Conservation (phyloP, 179 eudicot species). For the Kewa caespitosa region DNA sequence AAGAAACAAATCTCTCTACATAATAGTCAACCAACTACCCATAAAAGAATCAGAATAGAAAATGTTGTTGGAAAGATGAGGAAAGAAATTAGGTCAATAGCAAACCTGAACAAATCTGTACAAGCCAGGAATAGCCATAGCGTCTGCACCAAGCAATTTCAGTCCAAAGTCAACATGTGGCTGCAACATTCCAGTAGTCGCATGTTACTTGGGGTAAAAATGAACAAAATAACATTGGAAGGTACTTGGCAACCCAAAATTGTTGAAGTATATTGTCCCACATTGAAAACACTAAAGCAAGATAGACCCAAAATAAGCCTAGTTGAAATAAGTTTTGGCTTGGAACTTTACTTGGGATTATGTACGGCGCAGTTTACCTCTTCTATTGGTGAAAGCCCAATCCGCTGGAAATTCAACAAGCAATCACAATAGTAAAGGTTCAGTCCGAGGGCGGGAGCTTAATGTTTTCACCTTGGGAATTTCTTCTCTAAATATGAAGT, state of each 20-base stretch:
- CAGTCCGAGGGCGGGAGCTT: constrained; percentile 4
- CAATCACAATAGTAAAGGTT: not conserved
- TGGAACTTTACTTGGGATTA: too few relatives aligned
- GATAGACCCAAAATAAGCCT: too few relatives aligned
- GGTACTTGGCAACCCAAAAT: not conserved
- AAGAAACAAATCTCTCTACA: not conserved
- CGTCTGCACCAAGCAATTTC: constrained; percentile 81
- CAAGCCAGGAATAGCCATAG: constrained; percentile 91
- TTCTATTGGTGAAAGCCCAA: too few relatives aligned
- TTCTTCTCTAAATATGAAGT: not conserved
- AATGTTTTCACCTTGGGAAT: not conserved
- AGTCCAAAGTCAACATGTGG: constrained; percentile 95
- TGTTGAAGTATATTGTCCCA: too few relatives aligned
- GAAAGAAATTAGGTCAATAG: constrained; percentile 2
- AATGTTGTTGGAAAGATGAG: not conserved
- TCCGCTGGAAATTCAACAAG: too few relatives aligned
- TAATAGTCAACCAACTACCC: not conserved
- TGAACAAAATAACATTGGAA: not conserved
- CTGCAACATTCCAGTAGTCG: constrained; percentile 44
- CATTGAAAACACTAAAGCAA: too few relatives aligned
- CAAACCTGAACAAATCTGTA: constrained; percentile 65
- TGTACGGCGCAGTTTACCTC: too few relatives aligned
- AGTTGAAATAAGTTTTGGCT: too few relatives aligned
- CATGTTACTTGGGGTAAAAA: constrained; percentile 17
- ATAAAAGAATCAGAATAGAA: not conserved